Conservation (phyloP, 768 basidiomycete genomes). For the Boletus speciosus region DNA sequence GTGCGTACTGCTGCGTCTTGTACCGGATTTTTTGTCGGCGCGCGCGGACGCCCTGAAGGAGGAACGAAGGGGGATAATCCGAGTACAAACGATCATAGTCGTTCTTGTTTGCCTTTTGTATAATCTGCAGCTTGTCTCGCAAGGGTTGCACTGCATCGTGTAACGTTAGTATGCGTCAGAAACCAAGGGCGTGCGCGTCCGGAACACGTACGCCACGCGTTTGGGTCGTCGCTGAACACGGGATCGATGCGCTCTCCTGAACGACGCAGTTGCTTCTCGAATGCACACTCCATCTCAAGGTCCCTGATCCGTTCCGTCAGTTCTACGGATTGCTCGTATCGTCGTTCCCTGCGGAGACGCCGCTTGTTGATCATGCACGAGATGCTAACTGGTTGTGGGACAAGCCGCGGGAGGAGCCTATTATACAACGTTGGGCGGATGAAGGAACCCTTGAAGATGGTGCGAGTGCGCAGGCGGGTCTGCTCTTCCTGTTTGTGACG, state of each 20-base stretch:
- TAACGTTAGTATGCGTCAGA: conserved; percentile 3
- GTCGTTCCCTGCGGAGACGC: conserved; percentile 40
- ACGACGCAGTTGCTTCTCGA: conserved; percentile 33
- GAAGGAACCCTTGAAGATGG: conserved; percentile 69
- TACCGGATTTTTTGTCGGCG: conserved; percentile 59
- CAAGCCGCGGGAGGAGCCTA: conserved; percentile 72
- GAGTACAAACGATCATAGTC: conserved; percentile 42
- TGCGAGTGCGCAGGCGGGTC: conserved; percentile 49
- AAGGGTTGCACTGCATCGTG: conserved; percentile 37
- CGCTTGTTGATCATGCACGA: conserved; percentile 63
- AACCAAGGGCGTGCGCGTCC: too few species aligned
- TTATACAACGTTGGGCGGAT: conserved; percentile 63
- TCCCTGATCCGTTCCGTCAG: conserved; percentile 35
- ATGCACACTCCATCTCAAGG: conserved; percentile 35
- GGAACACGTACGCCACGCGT: conserved; percentile 22
- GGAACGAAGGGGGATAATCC: conserved; percentile 47
- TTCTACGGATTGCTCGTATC: conserved; percentile 36
- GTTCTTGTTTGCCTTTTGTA: conserved; percentile 34
- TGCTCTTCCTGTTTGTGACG: conserved; percentile 50
- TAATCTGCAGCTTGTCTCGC: conserved; percentile 23
- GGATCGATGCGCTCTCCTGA: conserved; percentile 16
- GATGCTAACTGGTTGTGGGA: conserved; percentile 73
- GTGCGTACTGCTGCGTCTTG: conserved; percentile 57
- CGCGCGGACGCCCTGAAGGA: conserved; percentile 50
- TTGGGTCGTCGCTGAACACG: conserved; percentile 26